Evolutionary conservation across 164 flowering plant genomes (phyloP), one percentile per base, ranked within the genome.

Genomic region (Malania oleifera): DNA sequence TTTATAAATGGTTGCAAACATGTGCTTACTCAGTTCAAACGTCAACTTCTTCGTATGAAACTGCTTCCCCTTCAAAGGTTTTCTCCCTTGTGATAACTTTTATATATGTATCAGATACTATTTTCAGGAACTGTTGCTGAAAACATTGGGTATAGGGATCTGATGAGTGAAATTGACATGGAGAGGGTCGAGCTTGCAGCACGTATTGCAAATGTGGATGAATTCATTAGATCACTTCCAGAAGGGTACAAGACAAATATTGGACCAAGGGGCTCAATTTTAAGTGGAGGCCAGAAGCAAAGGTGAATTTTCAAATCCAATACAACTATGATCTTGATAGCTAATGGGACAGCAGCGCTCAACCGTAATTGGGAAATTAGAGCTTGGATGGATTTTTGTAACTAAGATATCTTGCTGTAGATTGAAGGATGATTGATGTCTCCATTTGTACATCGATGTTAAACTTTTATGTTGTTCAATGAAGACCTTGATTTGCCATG

Each of bases 251-350:
- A 71, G 25, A 89, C 90, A 25, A 70, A 78, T 51, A 79, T 95
- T 67, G 99, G 99, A 44, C 93, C 86, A 25, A 75, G 93, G 72
- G 97, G 97, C 40, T 85, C 93, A 54, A 69, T 62, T 65, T 73
- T 95, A 64, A 95, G 99, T 64, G 99, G 99, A 52, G 99, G 99
- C 28, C 96, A 95, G 67, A 91, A 75, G 84, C 99, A 95, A 78
- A 82, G 99, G 99, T 84, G 57, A 62, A 54, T 15, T 43, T 44
- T 44, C 20, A 7, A 13, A 24, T 50, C 23, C 26, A 20, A 12
- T 46, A 20, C 19, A 18, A 56, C 19, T 3, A 28, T 15, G 11
- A 28, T 1, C 15, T 1, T 57, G 34, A n/a, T 28, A 44, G 23
- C 37, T 46, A 49, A n/a, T 49, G 53, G 6, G 6, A 50, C 24